phyloP scores from a whole-genome alignment of 371 early-diverging fungal species.

The Mortierella sp. region DNA sequence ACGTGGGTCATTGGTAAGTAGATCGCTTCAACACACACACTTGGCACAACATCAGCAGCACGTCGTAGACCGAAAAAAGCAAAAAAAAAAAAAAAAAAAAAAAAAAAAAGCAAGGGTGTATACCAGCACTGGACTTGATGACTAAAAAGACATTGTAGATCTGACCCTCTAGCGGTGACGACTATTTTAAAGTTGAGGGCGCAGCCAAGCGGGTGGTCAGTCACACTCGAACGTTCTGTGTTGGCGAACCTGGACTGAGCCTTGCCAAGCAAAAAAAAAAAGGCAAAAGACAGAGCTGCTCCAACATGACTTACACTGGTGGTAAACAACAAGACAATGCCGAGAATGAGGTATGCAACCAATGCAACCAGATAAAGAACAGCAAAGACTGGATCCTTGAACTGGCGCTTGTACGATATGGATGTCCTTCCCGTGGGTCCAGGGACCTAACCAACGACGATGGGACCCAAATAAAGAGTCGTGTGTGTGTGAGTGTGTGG shows the following conservation, averaged over 20 bases:
- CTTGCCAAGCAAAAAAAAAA: neutral
- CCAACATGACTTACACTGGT: slow-evolving; percentile 60
- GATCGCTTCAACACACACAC: too few relatives aligned
- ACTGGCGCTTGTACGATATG: slow-evolving; percentile 58
- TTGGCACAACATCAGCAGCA: too few relatives aligned
- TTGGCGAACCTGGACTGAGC: neutral
- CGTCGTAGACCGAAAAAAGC: too few relatives aligned
- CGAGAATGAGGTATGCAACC: slow-evolving; percentile 55
- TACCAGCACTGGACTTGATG: slow-evolving; percentile 68
- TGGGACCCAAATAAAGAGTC: neutral
- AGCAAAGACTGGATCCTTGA: slow-evolving; percentile 67
- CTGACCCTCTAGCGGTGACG: slow-evolving; percentile 31
- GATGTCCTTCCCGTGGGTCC: slow-evolving; percentile 51
- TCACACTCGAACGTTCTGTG: neutral
- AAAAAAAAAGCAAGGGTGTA: neutral
- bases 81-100: neutral
- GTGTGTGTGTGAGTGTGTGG: neutral
- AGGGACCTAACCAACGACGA: slow-evolving; percentile 27
- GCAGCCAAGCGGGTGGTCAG: neutral
- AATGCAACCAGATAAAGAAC: slow-evolving; percentile 56
- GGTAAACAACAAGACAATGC: slow-evolving; percentile 60
- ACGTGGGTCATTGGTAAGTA: too few relatives aligned
- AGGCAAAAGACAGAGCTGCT: neutral
- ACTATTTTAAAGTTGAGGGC: slow-evolving; percentile 9
- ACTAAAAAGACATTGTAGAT: slow-evolving; percentile 63